A percentile compares a stretch with the other conserved stretches of the same genome.
Evolutionary conservation across 371 early-diverging fungal genomes (phyloP).

Genomic region (Mucor lusitanicus): DNA sequence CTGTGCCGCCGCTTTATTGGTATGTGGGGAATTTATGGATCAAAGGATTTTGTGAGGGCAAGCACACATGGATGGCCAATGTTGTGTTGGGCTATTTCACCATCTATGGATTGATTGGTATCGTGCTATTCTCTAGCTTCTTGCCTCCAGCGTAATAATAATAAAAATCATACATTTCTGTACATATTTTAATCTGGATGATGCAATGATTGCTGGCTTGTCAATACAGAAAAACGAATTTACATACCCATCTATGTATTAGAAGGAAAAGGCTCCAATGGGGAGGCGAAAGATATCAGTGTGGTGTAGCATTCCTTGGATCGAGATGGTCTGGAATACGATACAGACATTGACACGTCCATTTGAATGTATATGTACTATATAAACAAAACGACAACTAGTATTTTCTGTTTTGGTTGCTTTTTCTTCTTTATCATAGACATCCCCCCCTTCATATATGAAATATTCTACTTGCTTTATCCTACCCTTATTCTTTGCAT

Average conservation of each 20-base stretch:
- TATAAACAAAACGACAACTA: background rate
- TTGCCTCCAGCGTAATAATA: slow-evolving; percentile 85
- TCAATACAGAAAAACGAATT: too few species aligned
- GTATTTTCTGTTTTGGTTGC: too few species aligned
- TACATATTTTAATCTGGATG: too few species aligned
- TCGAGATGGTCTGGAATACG: background rate
- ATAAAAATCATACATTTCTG: too few species aligned
- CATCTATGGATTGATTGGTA: slow-evolving; percentile 69
- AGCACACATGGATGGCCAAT: slow-evolving; percentile 31
- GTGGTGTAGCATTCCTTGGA: background rate
- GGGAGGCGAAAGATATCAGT: background rate
- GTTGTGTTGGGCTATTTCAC: slow-evolving; percentile 63
- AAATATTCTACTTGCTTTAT: background rate
- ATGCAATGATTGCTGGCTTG: too few species aligned
- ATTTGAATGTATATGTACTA: background rate
- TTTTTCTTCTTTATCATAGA: background rate
- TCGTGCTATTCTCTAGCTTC: slow-evolving; percentile 79
- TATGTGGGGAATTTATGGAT: slow-evolving; percentile 63
- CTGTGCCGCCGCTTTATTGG: slow-evolving; percentile 84
- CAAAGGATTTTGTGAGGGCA: slow-evolving; percentile 15
- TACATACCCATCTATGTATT: too few species aligned
- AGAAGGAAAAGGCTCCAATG: too few species aligned
- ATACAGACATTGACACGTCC: background rate
- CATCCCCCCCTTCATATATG: background rate
- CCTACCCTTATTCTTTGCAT: background rate